phyloP scores from a whole-genome alignment of 768 basidiomycete genomes.

The Boletus edulis region DNA sequence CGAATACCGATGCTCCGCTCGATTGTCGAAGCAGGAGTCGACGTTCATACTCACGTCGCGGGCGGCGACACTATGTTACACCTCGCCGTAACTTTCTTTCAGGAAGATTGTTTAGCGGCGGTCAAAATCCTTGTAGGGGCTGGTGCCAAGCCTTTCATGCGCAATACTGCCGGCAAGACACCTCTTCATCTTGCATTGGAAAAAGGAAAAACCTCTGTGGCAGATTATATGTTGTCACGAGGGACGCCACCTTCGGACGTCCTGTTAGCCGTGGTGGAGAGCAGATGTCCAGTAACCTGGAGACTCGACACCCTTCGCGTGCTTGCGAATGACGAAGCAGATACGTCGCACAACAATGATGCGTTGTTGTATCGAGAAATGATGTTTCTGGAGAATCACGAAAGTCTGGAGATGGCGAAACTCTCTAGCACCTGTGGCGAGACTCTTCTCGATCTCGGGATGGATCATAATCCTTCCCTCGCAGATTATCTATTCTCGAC shows the following conservation, averaged over 20 bases:
- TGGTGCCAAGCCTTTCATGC: not conserved
- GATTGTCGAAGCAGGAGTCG: not conserved
- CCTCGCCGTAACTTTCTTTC: not conserved
- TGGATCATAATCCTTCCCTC: not conserved
- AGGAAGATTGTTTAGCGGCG: not conserved
- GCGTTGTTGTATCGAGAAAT: too few relatives aligned
- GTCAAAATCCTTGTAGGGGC: not conserved
- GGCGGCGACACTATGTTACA: not conserved
- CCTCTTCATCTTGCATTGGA: constrained; percentile 1
- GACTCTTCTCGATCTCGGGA: too few relatives aligned
- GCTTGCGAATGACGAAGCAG: too few relatives aligned
- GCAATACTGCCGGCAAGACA: not conserved
- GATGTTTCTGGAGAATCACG: too few relatives aligned
- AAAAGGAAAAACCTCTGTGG: not conserved
- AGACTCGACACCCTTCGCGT: too few relatives aligned
- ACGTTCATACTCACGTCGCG: not conserved
- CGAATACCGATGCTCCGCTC: not conserved
- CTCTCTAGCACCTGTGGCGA: too few relatives aligned
- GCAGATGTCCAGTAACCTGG: too few relatives aligned
- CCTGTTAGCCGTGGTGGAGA: not conserved
- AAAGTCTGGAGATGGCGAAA: too few relatives aligned
- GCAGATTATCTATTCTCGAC: constrained; percentile 1
- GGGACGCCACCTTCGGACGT: not conserved
- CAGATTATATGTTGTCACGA: not conserved
- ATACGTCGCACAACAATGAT: too few relatives aligned